Evolutionary conservation across 176 grass and related monocot species (phyloP), one percentile per base, ranked within the genome.

Genomic region (Oryza glaberrima): DNA sequence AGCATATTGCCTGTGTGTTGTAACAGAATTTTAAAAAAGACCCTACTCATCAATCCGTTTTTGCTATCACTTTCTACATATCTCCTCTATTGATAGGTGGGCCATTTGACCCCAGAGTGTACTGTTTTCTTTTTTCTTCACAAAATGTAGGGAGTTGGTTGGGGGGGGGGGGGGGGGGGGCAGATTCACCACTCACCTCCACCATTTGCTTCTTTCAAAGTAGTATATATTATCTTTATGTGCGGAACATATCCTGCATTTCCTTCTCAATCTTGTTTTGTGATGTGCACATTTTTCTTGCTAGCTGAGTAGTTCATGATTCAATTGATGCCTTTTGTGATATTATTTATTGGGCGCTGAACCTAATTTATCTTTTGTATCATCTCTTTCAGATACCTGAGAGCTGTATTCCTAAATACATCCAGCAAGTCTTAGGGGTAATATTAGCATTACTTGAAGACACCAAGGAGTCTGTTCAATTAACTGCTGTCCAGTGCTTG

Each of bases 371-470:
- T 73, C 32, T 71, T 78, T 76, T 45, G 67, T 81, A 45, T 65
- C 35, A 77, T 85, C 28, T 65, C n/a, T 87, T 93, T 54, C 91
- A 98, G 96, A 94, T 95, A 87, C 96, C 96, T 46, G 85, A 93
- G 69, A 90, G 77, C 72, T 89, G 92, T 51, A 98, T 98, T 83
- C 49, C 68, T 88, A 92, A 74, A 65, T 98, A 95, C 84, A 95
- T 98, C 79, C 77, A 89, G 71, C 94, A 87, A 97, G 83, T 89
- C 34, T 84, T 98, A 77, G 93, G 96, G 49, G 93, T 98, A 77
- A 92, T 98, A 88, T 84, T 98, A 76, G 96, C 93, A 73, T 90
- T 98, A 77, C 96, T 98, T 81, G 96, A 98, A 94, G 96, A 95
- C 65, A 67, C 91, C 85, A 94, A 87, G 28, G 93, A 98, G 70